phyloP scores from a whole-genome alignment of 345 rosid genomes.

The Syzygium aqueum region DNA sequence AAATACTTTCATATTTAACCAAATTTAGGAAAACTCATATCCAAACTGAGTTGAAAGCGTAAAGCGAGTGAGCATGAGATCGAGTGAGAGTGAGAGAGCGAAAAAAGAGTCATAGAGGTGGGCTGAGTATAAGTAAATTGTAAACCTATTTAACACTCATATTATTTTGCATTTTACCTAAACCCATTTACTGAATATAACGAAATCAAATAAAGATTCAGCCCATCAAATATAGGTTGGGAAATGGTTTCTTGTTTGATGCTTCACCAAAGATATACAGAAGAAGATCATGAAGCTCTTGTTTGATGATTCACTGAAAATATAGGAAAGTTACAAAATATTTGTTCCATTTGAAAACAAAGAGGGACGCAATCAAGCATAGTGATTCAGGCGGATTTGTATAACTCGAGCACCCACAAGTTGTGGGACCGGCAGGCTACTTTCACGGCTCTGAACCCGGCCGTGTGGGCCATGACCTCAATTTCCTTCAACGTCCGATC shows the following conservation, averaged over 20 bases:
- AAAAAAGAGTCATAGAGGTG: too few species aligned
- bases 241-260: background rate
- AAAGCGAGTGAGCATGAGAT: too few species aligned
- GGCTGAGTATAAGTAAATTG: too few species aligned
- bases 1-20: too few species aligned
- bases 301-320: background rate
- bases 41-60: too few species aligned
- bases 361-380: background rate
- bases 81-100: background rate
- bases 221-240: too few species aligned
- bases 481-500: slow-evolving; percentile 34
- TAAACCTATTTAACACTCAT: too few species aligned
- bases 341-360: background rate
- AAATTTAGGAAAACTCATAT: too few species aligned
- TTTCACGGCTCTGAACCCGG: slow-evolving; percentile 14
- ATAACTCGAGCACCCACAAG: background rate
- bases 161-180: too few species aligned
- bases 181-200: too few species aligned
- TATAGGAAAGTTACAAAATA: background rate
- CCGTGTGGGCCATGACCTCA: slow-evolving; percentile 17
- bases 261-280: background rate
- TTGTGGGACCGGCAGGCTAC: background rate
- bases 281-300: background rate
- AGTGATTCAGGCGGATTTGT: background rate
- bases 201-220: too few species aligned